Base-by-base conservation (phyloP, 2,329 filamentous ascomycete species). In the Epichloe aotearoae region DNA sequence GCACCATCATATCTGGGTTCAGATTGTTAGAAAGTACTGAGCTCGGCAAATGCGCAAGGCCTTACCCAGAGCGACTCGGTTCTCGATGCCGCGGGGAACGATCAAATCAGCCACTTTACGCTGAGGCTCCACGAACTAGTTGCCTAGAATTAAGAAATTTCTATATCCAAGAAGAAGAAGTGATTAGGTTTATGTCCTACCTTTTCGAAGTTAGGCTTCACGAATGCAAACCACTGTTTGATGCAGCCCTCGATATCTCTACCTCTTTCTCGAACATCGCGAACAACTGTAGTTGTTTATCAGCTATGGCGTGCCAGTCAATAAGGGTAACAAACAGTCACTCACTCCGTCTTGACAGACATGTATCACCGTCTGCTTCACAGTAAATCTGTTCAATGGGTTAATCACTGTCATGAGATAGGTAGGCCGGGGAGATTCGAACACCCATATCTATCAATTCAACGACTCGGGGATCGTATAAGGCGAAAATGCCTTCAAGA, bases 191-290 rank as follows among this genome's bases (percentile, higher is more conserved):
- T 19, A n/a, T 17, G 10, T 40, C 30, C 14, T 43, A 76, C 77
- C 68, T 85, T 88, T 66, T 91, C 86, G 61, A 94, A 97, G 62
- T 97, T 97, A 3, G 93, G 93, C 68, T 98, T 98, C 42, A 98
- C 93, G 64, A 86, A 98, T 11, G 72, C 73, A 65, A 97, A 96
- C 93, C 93, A 98, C 66, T 98, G 93, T 68, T 97, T 97, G 66
- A 98, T 90, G 61, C 90, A 91, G 40, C 93, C 93, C 63, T 96
- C 86, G 51, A 97, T 86, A 61, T 95, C 91, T 62, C 93, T 80
- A 3, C 87, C 91, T 61, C 93, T 82, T 60, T 95, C 88, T 59
- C 81, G 81, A 20, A 97, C 88, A 68, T 98, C 93, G 61, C 93
- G 85, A 38, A 88, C 72, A 57, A 94, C 85, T 89, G 26, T 30